phyloP scores from a whole-genome alignment of 140 eudicot species.

The Anethum foeniculum region DNA sequence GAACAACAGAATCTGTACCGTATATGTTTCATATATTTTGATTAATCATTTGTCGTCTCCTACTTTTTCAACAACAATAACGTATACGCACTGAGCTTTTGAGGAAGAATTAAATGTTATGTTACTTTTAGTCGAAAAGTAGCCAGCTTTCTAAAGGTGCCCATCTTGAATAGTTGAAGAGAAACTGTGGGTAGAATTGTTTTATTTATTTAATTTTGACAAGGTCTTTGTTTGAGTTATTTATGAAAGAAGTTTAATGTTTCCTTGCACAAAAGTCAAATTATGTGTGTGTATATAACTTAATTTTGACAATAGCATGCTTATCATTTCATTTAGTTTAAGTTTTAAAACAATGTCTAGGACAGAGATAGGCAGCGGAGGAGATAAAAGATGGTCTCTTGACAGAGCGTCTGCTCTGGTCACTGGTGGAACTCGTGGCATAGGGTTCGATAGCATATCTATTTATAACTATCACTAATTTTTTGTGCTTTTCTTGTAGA shows the following conservation, averaged over 20 bases:
- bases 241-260: background rate
- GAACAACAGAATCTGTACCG: background rate
- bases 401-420: constrained; percentile 22
- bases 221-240: background rate
- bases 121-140: background rate
- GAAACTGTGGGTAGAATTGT: background rate
- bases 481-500: background rate
- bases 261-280: background rate
- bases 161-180: background rate
- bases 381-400: constrained; percentile 22
- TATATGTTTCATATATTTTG: background rate
- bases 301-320: background rate
- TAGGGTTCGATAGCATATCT: constrained; percentile 9
- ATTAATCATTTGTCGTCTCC: background rate
- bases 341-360: background rate
- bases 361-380: background rate
- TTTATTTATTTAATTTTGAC: background rate
- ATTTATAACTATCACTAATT: background rate
- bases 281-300: background rate
- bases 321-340: background rate
- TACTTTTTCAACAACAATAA: background rate
- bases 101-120: background rate
- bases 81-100: background rate
- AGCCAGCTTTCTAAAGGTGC: background rate
- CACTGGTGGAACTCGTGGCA: constrained; percentile 30